Evolutionary conservation across 2,329 filamentous ascomycete genomes (phyloP).

Genomic region (Ophiostoma sp.): DNA sequence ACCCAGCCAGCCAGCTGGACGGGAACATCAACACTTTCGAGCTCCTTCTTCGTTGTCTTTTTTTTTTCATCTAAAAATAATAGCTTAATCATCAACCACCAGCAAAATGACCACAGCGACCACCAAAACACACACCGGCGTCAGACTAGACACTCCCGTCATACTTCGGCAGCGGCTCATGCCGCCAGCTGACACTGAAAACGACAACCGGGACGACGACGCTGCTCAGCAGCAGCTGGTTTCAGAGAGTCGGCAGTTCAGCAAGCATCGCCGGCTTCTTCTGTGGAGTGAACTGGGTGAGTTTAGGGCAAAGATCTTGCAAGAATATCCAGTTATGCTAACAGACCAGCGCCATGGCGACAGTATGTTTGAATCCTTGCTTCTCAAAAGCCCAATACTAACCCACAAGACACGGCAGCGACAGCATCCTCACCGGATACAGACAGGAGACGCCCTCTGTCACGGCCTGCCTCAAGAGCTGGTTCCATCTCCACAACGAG

Average conservation of each 20-base stretch:
- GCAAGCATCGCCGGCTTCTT: not conserved
- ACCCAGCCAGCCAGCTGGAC: not conserved
- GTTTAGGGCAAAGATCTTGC: not conserved
- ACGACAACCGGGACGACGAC: not conserved
- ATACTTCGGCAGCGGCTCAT: not conserved
- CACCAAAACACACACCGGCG: not conserved
- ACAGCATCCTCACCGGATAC: conserved; percentile 7
- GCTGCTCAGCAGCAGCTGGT: not conserved
- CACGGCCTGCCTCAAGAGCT: not conserved
- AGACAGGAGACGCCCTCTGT: not conserved
- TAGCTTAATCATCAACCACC: not conserved
- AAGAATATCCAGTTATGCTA: not conserved
- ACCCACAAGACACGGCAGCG: conserved; percentile 7
- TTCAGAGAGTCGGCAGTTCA: not conserved
- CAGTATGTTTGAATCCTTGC: not conserved
- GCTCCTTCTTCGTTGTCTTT: not conserved
- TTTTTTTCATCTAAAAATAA: too few relatives aligned
- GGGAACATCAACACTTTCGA: not conserved
- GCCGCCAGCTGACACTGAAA: not conserved
- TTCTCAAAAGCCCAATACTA: not conserved
- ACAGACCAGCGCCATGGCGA: not conserved
- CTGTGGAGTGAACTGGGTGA: not conserved
- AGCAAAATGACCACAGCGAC: not conserved
- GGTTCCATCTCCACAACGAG: conserved; percentile 1
- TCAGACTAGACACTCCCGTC: not conserved